These are phyloP conservation scores for Aspergillus udagawae DNA, from an alignment of 2,329 filamentous ascomycete species.

Conservation along the genomic window DNA sequence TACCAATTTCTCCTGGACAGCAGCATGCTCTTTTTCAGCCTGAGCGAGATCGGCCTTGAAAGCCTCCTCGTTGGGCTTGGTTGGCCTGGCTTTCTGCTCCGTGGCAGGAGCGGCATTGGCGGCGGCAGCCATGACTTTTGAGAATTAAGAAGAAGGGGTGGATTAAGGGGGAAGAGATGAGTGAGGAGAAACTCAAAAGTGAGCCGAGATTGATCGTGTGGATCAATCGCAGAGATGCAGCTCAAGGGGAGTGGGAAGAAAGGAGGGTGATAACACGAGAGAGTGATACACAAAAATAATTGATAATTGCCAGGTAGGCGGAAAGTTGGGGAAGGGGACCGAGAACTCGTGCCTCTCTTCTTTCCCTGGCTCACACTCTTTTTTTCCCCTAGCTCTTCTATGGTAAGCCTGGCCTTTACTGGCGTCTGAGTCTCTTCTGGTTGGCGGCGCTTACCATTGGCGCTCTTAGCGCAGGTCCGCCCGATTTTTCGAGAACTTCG, in stretches of 20 bases:
- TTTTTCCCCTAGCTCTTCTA: not conserved
- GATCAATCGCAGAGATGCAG: not conserved
- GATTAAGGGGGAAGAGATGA: slow-evolving; percentile 6
- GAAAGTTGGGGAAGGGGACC: not conserved
- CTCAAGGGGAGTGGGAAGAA: not conserved
- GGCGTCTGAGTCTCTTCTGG: slow-evolving; percentile 1
- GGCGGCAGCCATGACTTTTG: slow-evolving; percentile 33
- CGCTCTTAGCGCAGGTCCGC: slow-evolving; percentile 25
- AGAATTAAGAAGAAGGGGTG: slow-evolving; percentile 4
- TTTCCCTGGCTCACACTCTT: not conserved
- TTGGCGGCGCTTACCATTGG: slow-evolving; percentile 21
- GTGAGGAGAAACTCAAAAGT: slow-evolving; percentile 3
- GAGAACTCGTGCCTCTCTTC: not conserved
- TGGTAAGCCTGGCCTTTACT: slow-evolving; percentile 18
- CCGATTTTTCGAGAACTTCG: slow-evolving; percentile 29
- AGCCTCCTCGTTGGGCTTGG: slow-evolving; percentile 80
- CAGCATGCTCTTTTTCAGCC: slow-evolving; percentile 82
- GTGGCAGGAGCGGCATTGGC: slow-evolving; percentile 27
- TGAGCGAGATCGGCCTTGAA: slow-evolving; percentile 76
- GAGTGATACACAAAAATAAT: not conserved
- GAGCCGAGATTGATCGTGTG: not conserved
- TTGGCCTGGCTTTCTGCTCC: slow-evolving; percentile 57
- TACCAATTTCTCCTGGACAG: slow-evolving; percentile 67
- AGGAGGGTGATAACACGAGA: not conserved
- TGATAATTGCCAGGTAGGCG: not conserved